phyloP scores from a whole-genome alignment of 2,329 filamentous ascomycete species.

The Cercospora sp. region DNA sequence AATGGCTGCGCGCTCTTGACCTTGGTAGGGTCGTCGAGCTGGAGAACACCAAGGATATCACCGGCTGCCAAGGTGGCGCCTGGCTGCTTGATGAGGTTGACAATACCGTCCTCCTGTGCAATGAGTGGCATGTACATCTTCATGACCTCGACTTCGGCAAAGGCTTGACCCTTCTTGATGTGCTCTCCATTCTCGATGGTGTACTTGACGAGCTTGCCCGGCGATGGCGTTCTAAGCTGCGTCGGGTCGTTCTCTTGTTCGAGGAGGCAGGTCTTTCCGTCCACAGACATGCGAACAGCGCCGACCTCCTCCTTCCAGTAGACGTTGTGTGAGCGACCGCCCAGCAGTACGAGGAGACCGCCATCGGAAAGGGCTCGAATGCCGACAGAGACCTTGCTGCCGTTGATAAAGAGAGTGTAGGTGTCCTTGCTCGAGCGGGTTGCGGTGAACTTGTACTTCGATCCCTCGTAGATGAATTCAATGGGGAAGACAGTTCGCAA shows the following conservation, averaged over 20 bases:
- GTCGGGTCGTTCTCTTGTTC: constrained; percentile 99
- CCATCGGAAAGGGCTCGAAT: constrained; percentile 91
- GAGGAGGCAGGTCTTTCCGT: constrained; percentile 95
- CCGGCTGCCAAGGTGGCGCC: constrained; percentile 96
- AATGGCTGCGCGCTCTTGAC: constrained; percentile 97
- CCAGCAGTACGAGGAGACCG: constrained; percentile 84
- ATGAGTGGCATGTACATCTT: constrained; percentile 99
- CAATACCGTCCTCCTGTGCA: constrained; percentile 89
- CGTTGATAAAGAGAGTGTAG: constrained; percentile 98
- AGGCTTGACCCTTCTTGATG: constrained; percentile 86
- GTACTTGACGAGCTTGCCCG: constrained; percentile 97
- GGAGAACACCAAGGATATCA: constrained; percentile 96
- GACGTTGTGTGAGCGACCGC: constrained; percentile 92
- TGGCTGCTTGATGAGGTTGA: constrained; percentile 98
- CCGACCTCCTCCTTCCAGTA: constrained; percentile 99
- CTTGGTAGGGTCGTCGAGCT: constrained; percentile 89
- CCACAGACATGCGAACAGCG: constrained; percentile 90
- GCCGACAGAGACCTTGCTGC: constrained; percentile 91
- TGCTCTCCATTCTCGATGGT: constrained; percentile 94
- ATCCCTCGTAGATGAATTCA: constrained; percentile 98
- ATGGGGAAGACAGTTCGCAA: constrained; percentile 96
- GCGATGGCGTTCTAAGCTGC: constrained; percentile 89
- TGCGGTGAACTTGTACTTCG: constrained; percentile 96
- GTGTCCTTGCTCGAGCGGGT: constrained; percentile 89
- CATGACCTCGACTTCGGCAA: constrained; percentile 99